Percentiles rank a stretch among this genome's conserved stretches.
Evolutionary conservation across 352 stramenopile genomes (phyloP).

Genomic region (Aphanomyces invadans): DNA sequence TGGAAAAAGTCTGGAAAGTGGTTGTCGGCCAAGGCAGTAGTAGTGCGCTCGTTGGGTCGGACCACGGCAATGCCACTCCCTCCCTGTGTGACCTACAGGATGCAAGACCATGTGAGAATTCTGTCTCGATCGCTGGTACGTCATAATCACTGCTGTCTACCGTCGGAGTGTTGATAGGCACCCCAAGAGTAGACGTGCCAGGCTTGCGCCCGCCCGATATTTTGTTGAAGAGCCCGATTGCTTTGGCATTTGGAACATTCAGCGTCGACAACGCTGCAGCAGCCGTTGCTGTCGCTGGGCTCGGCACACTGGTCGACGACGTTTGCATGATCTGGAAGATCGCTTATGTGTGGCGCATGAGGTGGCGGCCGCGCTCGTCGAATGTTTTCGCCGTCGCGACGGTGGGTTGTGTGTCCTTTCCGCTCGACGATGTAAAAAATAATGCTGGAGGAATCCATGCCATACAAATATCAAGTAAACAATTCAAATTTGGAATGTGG

Average conservation of each 20-base stretch:
- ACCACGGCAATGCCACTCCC: background rate
- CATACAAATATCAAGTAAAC: background rate
- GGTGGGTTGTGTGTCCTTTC: background rate
- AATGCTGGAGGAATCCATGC: background rate
- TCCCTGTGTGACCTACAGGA: background rate
- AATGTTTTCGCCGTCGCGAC: background rate
- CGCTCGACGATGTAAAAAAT: background rate
- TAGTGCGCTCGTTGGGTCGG: constrained; percentile 16
- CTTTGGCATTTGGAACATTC: constrained; percentile 17
- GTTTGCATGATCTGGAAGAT: background rate
- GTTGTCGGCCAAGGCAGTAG: constrained; percentile 12
- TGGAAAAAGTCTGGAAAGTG: constrained; percentile 25
- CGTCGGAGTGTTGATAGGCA: background rate
- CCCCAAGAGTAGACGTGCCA: background rate
- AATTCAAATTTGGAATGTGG: no score
- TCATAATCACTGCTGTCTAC: no score
- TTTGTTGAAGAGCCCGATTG: constrained; percentile 24
- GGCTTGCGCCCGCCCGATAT: constrained; percentile 6
- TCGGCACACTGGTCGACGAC: background rate
- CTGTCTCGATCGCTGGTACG: no score
- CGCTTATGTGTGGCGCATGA: background rate
- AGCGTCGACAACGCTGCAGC: background rate
- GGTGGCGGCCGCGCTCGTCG: background rate
- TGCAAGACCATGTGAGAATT: no score
- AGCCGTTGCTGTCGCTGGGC: background rate